Percentiles rank a stretch among this genome's conserved stretches.
Conservation (phyloP, 2,329 filamentous ascomycete genomes). For the Scedosporium minutisporum region DNA sequence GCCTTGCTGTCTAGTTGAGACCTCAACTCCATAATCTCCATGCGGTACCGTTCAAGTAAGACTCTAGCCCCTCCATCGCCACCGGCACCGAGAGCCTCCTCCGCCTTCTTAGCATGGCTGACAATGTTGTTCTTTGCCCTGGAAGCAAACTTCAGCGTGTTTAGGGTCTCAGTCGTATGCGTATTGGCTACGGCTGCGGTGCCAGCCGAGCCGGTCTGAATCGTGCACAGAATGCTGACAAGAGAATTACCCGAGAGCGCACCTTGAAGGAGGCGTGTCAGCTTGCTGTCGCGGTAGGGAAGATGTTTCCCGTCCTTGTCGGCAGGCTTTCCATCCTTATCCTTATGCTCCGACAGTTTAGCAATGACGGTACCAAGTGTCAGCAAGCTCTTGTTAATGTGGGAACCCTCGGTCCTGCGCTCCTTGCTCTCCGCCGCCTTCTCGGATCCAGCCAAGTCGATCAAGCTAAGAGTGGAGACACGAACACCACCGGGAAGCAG, state of each 20-base stretch:
- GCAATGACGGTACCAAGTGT: constrained; percentile 94
- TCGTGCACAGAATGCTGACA: constrained; percentile 94
- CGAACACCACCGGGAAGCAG: constrained; percentile 80
- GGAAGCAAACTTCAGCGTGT: constrained; percentile 93
- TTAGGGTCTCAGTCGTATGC: constrained; percentile 81
- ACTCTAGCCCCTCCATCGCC: constrained; percentile 82
- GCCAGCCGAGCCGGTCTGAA: constrained; percentile 73
- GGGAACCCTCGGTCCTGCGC: constrained; percentile 83
- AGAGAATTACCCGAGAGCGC: constrained; percentile 88
- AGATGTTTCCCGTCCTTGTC: constrained; percentile 88
- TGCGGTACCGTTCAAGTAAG: constrained; percentile 81
- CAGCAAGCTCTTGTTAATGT: constrained; percentile 96
- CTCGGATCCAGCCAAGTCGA: constrained; percentile 93
- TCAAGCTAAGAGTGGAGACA: constrained; percentile 88
- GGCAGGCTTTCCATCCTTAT: constrained; percentile 60
- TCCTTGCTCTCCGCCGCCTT: constrained; percentile 94
- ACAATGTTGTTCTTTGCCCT: constrained; percentile 97
- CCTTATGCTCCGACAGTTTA: constrained; percentile 79
- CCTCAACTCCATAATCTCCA: constrained; percentile 80
- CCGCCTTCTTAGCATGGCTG: constrained; percentile 89
- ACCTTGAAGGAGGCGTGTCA: constrained; percentile 84
- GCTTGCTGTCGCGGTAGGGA: constrained; percentile 94
- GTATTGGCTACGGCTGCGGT: constrained; percentile 61
- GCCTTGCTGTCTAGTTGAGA: constrained; percentile 75
- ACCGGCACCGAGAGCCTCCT: constrained; percentile 71